Evolutionary conservation across 306 rosid genomes (phyloP), one percentile per base, ranked within the genome.

Genomic region (Pueraria montana): DNA sequence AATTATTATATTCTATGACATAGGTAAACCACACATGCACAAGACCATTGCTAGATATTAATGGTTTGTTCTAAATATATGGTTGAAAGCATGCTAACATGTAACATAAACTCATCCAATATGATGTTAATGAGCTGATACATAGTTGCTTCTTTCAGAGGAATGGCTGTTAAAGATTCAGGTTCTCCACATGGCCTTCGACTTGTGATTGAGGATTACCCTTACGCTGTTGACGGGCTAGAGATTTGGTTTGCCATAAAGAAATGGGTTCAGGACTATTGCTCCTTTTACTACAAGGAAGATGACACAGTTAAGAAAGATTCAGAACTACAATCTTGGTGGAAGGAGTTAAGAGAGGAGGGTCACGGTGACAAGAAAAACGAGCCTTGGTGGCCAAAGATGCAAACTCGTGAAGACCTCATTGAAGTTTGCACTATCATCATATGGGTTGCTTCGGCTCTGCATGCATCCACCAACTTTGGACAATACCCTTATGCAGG

Each of bases 301-400:
- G 88, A 89, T 46, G 75, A 80, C 4, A 72, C 70, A 0, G 80
- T 91, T 18, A 72, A 64, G 30, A 5, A 71, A 2, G 92, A 91
- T 21, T 1, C 0, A 6, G 92, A 91, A 53, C 92, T 89, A 13
- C 91, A 87, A 67, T 65, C 83, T 32, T 91, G 94, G 94, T 91
- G 94, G 94, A 84, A 87, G 65, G 94, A 91, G 52, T 38, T 91
- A 36, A 78, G 80, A 66, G 89, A 87, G 24, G 50, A 68, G 23
- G 94, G 94, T 23, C 92, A 91, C 9, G 90, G 91, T 20, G 92
- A 91, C 86, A 87, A 84, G 89, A 89, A 91, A 84, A n/a, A 89
- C 4, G 88, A 91, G 62, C 77, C 86, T 6, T 87, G 92, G 94
- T 91, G 94, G 94, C 90, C 91, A 26, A 87, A 83, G 24, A 84